Percentiles rank a stretch among this genome's conserved stretches.
These are phyloP conservation scores for Arabidopsis suecica DNA, from an alignment of 345 rosid genomes.

Conservation along the genomic window DNA sequence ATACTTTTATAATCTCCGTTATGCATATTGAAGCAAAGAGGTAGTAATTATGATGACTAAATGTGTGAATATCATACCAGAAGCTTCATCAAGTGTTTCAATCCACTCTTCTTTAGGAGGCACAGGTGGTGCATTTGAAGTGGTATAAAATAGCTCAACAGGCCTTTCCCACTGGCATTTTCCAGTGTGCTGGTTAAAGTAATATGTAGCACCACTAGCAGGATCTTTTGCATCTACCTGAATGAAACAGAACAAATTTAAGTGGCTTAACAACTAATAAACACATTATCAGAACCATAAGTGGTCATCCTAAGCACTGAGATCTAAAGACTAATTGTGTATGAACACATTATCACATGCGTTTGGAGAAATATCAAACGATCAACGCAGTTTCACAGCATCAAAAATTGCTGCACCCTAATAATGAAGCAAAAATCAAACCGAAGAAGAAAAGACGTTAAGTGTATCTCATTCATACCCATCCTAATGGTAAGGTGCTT, in stretches of 20 bases:
- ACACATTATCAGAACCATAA: constrained; percentile 12
- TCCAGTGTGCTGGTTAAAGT: constrained; percentile 70
- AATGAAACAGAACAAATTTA: constrained; percentile 28
- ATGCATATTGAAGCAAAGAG: not conserved
- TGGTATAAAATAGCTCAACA: constrained; percentile 47
- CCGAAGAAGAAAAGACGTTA: constrained; percentile 11
- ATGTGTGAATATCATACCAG: constrained; percentile 55
- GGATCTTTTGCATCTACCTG: constrained; percentile 89
- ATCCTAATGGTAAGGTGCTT: constrained; percentile 65
- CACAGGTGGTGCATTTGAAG: constrained; percentile 40
- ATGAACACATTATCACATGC: constrained; percentile 5
- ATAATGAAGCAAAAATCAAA: constrained; percentile 2
- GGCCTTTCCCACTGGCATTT: constrained; percentile 91
- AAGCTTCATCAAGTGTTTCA: constrained; percentile 77
- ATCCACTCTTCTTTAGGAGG: constrained; percentile 72
- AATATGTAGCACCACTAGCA: constrained; percentile 69
- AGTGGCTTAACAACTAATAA: constrained; percentile 10
- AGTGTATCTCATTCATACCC: constrained; percentile 67
- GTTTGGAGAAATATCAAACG: not conserved
- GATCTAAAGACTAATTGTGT: not conserved
- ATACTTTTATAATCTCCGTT: not conserved
- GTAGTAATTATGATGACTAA: not conserved
- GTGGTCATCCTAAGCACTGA: constrained; percentile 8
- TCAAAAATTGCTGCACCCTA: not conserved
- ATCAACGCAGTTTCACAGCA: not conserved